Percentiles rank a stretch among this genome's conserved stretches.
phyloP scores from a whole-genome alignment of 2,329 filamentous ascomycete species.

The Calonectria hongkongensis region DNA sequence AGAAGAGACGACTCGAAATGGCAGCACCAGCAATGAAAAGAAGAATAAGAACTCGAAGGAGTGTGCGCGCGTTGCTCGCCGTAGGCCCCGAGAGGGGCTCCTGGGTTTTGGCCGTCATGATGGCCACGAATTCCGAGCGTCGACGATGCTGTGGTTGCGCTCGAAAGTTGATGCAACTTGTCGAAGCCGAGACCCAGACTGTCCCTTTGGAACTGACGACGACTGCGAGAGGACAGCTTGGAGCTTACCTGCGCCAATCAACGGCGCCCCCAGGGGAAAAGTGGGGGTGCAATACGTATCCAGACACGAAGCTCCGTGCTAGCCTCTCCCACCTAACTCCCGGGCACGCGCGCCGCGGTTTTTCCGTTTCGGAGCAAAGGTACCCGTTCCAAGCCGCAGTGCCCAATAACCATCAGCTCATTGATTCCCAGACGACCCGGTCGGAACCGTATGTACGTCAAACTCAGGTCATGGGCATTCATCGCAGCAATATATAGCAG shows the following conservation, averaged over 20 bases:
- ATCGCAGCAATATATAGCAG: slow-evolving; percentile 3
- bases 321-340: slow-evolving; percentile 18
- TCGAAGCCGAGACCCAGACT: slow-evolving; percentile 53
- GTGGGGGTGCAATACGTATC: slow-evolving; percentile 52
- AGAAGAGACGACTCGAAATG: slow-evolving; percentile 95
- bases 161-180: slow-evolving; percentile 59
- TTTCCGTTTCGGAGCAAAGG: slow-evolving; percentile 44
- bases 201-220: slow-evolving; percentile 49
- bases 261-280: slow-evolving; percentile 38
- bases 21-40: slow-evolving; percentile 92
- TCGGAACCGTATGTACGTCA: slow-evolving; percentile 41
- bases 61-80: slow-evolving; percentile 86
- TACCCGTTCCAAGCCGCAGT: slow-evolving; percentile 34
- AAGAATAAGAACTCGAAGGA: slow-evolving; percentile 93
- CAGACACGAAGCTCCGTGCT: slow-evolving; percentile 36
- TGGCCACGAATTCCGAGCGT: slow-evolving; percentile 59
- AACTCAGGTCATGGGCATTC: slow-evolving; percentile 7
- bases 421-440: slow-evolving; percentile 28
- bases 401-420: slow-evolving; percentile 47
- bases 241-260: slow-evolving; percentile 60
- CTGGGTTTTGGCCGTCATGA: slow-evolving; percentile 67
- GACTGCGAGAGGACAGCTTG: slow-evolving; percentile 65
- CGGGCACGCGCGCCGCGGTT: slow-evolving; percentile 43
- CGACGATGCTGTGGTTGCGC: slow-evolving; percentile 54
- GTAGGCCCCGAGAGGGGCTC: slow-evolving; percentile 83